Conservation (phyloP, 371 early-diverging fungal genomes). For the Haplosporangium sp. region DNA sequence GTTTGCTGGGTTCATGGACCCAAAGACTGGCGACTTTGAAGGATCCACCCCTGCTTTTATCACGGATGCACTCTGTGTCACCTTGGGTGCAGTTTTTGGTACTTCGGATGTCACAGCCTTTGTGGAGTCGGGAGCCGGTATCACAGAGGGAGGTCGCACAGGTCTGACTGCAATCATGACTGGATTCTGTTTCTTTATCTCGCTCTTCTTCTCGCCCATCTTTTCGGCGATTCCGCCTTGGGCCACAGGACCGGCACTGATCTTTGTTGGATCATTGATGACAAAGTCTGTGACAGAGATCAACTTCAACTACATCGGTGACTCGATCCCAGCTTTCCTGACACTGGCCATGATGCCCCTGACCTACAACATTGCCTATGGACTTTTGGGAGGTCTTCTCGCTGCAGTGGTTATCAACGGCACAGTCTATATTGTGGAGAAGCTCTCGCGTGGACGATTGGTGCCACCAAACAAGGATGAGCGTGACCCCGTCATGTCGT, state of each 20-base stretch:
- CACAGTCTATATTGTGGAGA: constrained; percentile 56
- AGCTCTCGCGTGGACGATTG: constrained; percentile 57
- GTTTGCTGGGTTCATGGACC: constrained; percentile 81
- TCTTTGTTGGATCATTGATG: constrained; percentile 85
- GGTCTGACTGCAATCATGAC: constrained; percentile 78
- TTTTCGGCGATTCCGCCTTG: constrained; percentile 86
- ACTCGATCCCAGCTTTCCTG: constrained; percentile 82
- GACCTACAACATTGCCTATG: constrained; percentile 69
- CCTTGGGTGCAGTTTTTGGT: constrained; percentile 78
- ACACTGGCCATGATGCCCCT: constrained; percentile 81
- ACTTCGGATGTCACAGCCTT: constrained; percentile 81
- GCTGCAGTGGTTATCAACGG: constrained; percentile 64
- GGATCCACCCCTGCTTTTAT: constrained; percentile 80
- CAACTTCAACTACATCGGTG: constrained; percentile 83
- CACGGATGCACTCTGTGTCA: constrained; percentile 72
- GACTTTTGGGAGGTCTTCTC: constrained; percentile 64
- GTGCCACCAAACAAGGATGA: constrained; percentile 59
- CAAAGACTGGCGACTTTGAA: constrained; percentile 79
- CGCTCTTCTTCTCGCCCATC: constrained; percentile 85
- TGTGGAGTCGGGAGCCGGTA: constrained; percentile 85
- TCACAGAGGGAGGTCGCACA: constrained; percentile 84
- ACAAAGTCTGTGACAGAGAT: constrained; percentile 72
- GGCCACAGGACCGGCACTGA: constrained; percentile 84
- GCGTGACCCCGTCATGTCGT: constrained; percentile 61
- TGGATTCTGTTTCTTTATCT: constrained; percentile 77